Base-by-base conservation (phyloP, 1,284 basidiomycete species). In the Mixia osmundae region DNA sequence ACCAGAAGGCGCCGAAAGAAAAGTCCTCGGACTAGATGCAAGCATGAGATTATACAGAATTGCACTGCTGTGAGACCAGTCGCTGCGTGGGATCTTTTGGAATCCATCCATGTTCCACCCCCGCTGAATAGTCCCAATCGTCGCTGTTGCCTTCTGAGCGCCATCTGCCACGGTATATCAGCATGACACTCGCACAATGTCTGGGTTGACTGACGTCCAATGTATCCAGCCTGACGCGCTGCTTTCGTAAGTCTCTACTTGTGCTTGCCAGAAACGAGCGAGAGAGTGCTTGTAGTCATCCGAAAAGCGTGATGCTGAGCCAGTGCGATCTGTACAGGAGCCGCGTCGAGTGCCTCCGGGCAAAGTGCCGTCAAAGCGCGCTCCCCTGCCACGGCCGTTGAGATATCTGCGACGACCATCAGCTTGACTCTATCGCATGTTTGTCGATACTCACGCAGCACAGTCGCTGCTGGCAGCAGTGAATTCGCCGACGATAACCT, bases 241-340 rank as follows among this genome's bases (percentile, higher is more conserved):
- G 38, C 39, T 49, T 40, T 56, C 54, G 35, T 53, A 53, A 11
- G 50, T 47, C 32, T 47, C 45, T 14, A 46, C 47, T 44, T 91
- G 85, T 0, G 76, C 76, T 54, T 87, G 80, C 69, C 72, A 94
- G 56, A 67, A 72, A 53, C 75, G 65, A 34, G 76, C 61, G 38
- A 94, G 59, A 64, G 77, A 79, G 1, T 63, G 67, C 66, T 83
- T 89, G 65, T 80, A 91, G 41, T 61, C 64, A 16, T 65, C 56
- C 49, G 69, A 76, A 58, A 87, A 91, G 12, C 63, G 60, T 5
- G 66, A 65, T 3, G 67, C 72, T 26, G 61, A 63, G 20, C 85
- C 85, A 0, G 77, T 75, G 48, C 71, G 57, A 23, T 67, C 71
- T 0, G 46, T 51, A 59, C 87, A 95, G 47, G 65, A 72, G 31